Base-by-base conservation (phyloP, 1,139 yeast genomes). In the Hemisphaericaspora xylanilytica region DNA sequence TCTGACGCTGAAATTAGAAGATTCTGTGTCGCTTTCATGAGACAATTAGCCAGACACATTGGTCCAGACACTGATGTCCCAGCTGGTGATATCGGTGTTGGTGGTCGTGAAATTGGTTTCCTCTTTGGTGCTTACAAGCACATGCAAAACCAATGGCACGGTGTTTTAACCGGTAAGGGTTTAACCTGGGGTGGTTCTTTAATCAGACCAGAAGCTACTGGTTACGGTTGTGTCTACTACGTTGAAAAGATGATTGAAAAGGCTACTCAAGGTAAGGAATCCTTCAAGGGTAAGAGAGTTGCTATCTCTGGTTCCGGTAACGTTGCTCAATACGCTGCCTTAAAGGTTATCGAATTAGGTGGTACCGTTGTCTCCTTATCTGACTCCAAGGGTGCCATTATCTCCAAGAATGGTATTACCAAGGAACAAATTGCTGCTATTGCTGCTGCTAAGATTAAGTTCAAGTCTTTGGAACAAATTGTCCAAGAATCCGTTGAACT, bases 181-280 rank as follows among this genome's bases (percentile, higher is more conserved):
- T 78, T 89, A 61, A 73, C 83, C 65, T 92, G 97, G 96, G 98
- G 98, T 79, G 98, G 97, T 63, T 90, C 97, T 56, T 79, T 90
- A 65, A 89, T 92, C 71, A 86, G 98, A 73, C 96, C 97, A 51
- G 98, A 92, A 79, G 98, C 98, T 51, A 92, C 98, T 49, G 98
- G 98, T 69, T 92, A 82, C 75, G 98, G 98, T 71, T 75, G 86
- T 47, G 95, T 92, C 52, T 92, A 92, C 82, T 90, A 87, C 73
- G 95, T 90, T 53, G 96, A 88, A 73, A 88, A 90, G 73, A 92
- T 90, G 97, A 88, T 92, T 68, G 94, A 88, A 73, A 83, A 81
- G 67, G 96, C 96, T 49, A 75, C 95, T 49, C 66, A 77, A 52
- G 96, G 96, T 65, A 81, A 83, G 70, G 96, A 89, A 73, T 64